Evolutionary conservation across 1,284 basidiomycete genomes (phyloP), one percentile per base, ranked within the genome.

Genomic region (Stereum hirsutum): DNA sequence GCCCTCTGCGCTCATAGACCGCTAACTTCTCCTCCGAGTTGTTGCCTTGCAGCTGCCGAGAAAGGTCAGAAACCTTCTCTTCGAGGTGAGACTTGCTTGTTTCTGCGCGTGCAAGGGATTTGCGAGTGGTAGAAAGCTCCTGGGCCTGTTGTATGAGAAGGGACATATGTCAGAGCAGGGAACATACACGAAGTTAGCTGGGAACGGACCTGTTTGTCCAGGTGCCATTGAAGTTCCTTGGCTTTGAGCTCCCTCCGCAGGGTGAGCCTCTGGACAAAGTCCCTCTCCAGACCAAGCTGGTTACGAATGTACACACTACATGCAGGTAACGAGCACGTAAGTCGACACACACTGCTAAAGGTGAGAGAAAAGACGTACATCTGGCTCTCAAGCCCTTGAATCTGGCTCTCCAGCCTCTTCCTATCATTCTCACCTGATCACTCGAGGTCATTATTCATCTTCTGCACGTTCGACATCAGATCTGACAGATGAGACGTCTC

Each of bases 371-470:
- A 31, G 12, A 24, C 78, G 50, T 55, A 92, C 86, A 73, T 75
- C 54, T 93, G 89, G 24, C 66, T 67, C 58, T 93, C 88, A 42
- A 94, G 64, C 58, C 83, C 72, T 52, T 87, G 78, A 28, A 93
- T 65, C 50, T 92, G 82, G 46, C 70, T 78, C 61, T 96, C 92
- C 25, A 95, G 65, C 14, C 88, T 76, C 19, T 78, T 69, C 11
- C 86, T 74, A 53, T 90, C 86, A 49, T 90, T 92, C 52, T 82
- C 78, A 8, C 82, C 80, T 0, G 85, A 84, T 30, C 80, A 74
- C 56, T 95, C 91, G 12, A 89, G 71, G 55, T 96, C 92, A 44
- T 76, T 77, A 54, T 91, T 88, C 79, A 97, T 91, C 54, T 77
- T 83, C 61, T 91, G 89, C 23, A 94, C 81, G 54, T 88, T 94